Conservation (phyloP, 1,284 basidiomycete species). For the Rhodofomes roseus region DNA sequence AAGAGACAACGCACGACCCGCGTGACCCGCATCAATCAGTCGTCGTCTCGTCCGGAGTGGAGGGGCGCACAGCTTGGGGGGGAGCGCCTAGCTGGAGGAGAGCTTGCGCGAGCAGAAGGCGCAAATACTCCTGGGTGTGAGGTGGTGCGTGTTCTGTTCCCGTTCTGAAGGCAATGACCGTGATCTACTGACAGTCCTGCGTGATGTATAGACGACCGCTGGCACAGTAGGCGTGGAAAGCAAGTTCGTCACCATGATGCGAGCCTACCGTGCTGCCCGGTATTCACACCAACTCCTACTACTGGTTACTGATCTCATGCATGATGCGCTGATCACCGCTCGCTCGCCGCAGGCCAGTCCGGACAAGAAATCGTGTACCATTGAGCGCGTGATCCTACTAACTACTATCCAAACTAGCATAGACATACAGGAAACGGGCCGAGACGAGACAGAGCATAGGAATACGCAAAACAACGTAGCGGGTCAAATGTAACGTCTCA, state of each 20-base stretch:
- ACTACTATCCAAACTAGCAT: too few species aligned
- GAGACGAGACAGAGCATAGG: too few species aligned
- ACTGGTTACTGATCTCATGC: not conserved
- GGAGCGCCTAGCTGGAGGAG: slow-evolving; percentile 66
- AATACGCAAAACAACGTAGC: too few species aligned
- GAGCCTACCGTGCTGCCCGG: not conserved
- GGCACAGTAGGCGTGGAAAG: slow-evolving; percentile 21
- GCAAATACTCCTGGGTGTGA: slow-evolving; percentile 76
- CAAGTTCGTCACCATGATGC: not conserved
- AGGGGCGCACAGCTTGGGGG: slow-evolving; percentile 65
- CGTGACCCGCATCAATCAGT: slow-evolving; percentile 22
- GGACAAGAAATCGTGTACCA: too few species aligned
- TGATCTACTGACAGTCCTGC: not conserved
- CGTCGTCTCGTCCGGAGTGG: slow-evolving; percentile 21
- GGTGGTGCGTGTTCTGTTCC: slow-evolving; percentile 54
- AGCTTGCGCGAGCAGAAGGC: slow-evolving; percentile 74
- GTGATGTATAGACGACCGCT: slow-evolving; percentile 25
- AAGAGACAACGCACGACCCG: slow-evolving; percentile 14
- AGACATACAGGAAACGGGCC: too few species aligned
- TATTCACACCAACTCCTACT: not conserved
- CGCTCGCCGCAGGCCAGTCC: too few species aligned
- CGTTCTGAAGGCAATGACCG: not conserved
- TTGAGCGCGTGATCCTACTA: too few species aligned
- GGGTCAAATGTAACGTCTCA: too few species aligned
- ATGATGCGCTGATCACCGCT: not conserved